Base-by-base conservation (phyloP, 305 asterid species). In the Fraxinus sp. region DNA sequence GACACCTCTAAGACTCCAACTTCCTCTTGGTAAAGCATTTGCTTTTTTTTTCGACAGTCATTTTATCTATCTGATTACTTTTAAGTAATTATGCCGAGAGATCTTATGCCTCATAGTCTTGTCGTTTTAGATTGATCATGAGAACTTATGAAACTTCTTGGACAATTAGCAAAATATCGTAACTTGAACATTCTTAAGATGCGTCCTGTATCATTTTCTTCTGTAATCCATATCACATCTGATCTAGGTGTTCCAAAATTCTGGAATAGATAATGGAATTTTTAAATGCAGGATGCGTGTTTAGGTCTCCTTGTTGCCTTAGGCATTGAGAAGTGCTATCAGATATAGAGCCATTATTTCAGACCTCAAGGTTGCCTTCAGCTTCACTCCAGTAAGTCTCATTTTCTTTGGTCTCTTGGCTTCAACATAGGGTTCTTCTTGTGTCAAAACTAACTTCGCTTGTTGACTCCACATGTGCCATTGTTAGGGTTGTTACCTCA, bases 331-430 rank as follows among this genome's bases (percentile, higher is more conserved):
- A 84, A 86, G 76, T 86, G 95, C 91, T 87, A 86, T 86, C 87
- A 88, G 92, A 85, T 86, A 88, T 94, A 94, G 97, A 86, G 87
- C 88, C 86, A 87, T 84, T 55, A 83, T 84, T 83, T 84, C 87
- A 81, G 86, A 83, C 81, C 83, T 89, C 89, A 83, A 91, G 92
- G 92, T 89, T 87, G 90, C 88, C 89, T 82, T 86, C 92, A 90
- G 93, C 92, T 85, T 87, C 83, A 66, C 86, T 87, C 90, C 92
- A 88, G 97, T 93, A 93, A 95, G 98, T 95, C 85, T 85, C 88
- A 81, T 76, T 85, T 84, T 84, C 89, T 85, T 85, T 83, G 84
- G 91, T 80, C 83, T 86, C 83, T 82, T 90, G 85, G 77, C 84
- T 87, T 85, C 82, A 73, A 82, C 90, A 52, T 87, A 91, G 94